These are phyloP conservation scores for Backusella psychrophila DNA, from an alignment of 192 early-diverging fungal genomes.

Conservation along the genomic window DNA sequence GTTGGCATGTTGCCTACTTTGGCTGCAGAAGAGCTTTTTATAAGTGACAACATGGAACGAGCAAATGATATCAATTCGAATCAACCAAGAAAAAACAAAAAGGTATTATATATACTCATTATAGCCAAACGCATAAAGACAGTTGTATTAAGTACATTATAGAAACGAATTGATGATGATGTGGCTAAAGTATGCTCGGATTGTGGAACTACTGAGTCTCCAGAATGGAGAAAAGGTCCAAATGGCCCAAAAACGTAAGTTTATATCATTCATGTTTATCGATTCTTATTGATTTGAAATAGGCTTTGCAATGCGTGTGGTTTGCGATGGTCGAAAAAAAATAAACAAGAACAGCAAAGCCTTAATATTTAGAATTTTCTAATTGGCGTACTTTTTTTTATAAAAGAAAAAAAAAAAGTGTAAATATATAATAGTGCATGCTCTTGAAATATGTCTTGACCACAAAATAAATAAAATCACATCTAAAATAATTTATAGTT, in stretches of 20 bases:
- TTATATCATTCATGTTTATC: background rate
- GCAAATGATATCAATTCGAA: background rate
- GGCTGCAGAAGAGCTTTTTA: background rate
- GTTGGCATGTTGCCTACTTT: background rate
- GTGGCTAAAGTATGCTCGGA: slow-evolving; percentile 17
- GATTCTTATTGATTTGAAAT: background rate
- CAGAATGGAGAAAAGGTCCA: slow-evolving; percentile 56
- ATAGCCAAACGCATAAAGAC: background rate
- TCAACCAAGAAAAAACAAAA: slow-evolving; percentile 12
- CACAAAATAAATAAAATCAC: too few species aligned
- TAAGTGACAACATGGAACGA: background rate
- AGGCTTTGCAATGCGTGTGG: slow-evolving; percentile 60
- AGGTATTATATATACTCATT: background rate
- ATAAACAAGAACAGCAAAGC: slow-evolving; percentile 1
- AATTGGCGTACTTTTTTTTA: background rate
- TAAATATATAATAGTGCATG: too few species aligned
- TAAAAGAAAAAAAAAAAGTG: background rate
- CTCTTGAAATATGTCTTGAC: too few species aligned
- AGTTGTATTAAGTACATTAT: background rate
- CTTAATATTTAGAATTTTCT: background rate
- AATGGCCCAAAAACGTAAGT: slow-evolving; percentile 54
- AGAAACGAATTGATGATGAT: slow-evolving; percentile 10
- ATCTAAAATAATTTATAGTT: too few species aligned
- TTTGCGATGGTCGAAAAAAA: slow-evolving; percentile 37
- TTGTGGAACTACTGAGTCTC: slow-evolving; percentile 49